These are phyloP conservation scores for Candida taoyuanica DNA, from an alignment of 805 yeast species.

Conservation along the genomic window DNA sequence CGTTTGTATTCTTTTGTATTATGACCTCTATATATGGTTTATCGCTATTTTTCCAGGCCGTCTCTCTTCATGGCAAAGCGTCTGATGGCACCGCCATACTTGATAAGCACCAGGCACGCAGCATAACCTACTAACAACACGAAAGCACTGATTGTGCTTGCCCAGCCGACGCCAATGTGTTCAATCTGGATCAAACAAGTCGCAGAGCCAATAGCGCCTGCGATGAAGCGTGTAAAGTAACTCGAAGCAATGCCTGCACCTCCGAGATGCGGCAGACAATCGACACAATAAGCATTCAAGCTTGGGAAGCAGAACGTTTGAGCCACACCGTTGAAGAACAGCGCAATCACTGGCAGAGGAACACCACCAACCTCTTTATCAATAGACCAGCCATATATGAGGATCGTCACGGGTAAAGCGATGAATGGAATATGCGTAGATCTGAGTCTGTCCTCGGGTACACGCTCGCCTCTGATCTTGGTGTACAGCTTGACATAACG, in stretches of 20 bases:
- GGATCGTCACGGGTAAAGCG: constrained; percentile 38
- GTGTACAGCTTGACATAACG: constrained; percentile 39
- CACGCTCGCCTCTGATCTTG: constrained; percentile 32
- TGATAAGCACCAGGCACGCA: constrained; percentile 3
- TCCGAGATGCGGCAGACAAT: constrained; percentile 46
- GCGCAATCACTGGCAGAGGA: constrained; percentile 45
- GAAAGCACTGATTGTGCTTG: constrained; percentile 43
- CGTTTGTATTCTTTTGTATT: too few relatives aligned
- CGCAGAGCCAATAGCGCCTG: constrained; percentile 48
- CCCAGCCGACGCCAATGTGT: constrained; percentile 52
- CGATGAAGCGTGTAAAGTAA: constrained; percentile 44
- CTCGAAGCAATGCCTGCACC: constrained; percentile 54
- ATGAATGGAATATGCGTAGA: constrained; percentile 35
- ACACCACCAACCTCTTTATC: constrained; percentile 46
- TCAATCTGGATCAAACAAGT: constrained; percentile 42
- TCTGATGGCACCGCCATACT: constrained; percentile 3
- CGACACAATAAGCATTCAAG: constrained; percentile 52
- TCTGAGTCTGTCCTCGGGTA: constrained; percentile 49
- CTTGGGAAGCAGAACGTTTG: constrained; percentile 50
- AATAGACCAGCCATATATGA: constrained; percentile 33
- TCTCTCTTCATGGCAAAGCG: constrained; percentile 2
- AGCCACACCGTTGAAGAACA: constrained; percentile 44
- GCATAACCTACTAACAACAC: constrained; percentile 16
- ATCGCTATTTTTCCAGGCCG: background rate
- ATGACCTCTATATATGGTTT: too few relatives aligned